Percentiles rank a stretch among this genome's conserved stretches.
Conservation (phyloP, 345 rosid species). For the Rhodamnia rubescens region DNA sequence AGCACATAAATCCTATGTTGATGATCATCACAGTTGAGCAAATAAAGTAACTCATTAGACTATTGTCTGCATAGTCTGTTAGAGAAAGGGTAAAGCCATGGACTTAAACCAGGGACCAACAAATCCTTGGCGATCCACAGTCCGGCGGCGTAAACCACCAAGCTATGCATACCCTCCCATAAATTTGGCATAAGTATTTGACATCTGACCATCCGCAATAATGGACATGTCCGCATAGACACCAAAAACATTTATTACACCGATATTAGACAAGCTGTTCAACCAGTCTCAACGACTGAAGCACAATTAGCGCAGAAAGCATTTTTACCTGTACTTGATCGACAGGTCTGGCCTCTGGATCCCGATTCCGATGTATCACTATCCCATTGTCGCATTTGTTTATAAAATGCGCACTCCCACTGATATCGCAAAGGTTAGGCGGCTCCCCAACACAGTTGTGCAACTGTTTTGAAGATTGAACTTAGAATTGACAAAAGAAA, state of each 20-base stretch:
- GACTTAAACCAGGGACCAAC: neutral
- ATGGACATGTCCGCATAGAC: neutral
- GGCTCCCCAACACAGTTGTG: conserved; percentile 74
- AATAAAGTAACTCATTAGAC: neutral
- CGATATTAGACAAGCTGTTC: neutral
- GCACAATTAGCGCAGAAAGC: neutral
- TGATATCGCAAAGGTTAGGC: conserved; percentile 88
- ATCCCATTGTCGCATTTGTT: conserved; percentile 97
- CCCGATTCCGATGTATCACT: conserved; percentile 82
- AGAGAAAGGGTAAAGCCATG: neutral
- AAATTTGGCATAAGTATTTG: neutral
- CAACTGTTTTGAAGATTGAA: conserved; percentile 32
- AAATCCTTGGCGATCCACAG: neutral
- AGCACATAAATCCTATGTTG: neutral
- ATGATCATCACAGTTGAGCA: neutral
- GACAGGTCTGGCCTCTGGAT: conserved; percentile 67
- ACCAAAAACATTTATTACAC: neutral
- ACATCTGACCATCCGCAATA: neutral
- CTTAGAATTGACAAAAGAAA: neutral
- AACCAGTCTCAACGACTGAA: neutral
- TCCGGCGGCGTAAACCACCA: neutral
- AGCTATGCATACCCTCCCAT: neutral
- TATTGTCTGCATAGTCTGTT: neutral
- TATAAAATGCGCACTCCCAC: conserved; percentile 97
- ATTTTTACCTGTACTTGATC: conserved; percentile 81